Base-by-base conservation (phyloP, 768 basidiomycete genomes). In the Pleurotus tuber-regium region DNA sequence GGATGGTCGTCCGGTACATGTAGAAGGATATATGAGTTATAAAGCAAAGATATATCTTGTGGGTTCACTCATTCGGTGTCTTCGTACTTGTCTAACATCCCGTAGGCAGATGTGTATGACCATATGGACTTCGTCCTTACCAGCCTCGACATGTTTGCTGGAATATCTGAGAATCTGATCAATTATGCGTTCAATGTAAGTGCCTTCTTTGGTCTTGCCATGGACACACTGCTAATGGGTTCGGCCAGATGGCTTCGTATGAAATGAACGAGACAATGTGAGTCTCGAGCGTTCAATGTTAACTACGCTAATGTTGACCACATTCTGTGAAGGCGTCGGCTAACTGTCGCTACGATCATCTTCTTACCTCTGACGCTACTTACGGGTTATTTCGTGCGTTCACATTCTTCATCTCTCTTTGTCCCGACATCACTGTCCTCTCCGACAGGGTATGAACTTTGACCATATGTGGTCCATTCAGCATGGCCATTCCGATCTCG, bases 361-460 rank as follows among this genome's bases (percentile, higher is more conserved):
- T 87, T 82, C 69, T 65, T 89, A 7, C 87, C 87, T 1, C 64
- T 87, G 46, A 86, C 86, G 5, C 70, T 87, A 35, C 70, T 87
- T 35, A 86, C 87, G 5, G 86, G 86, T 50, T 89, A 88, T 69
- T 88, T 87, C 58, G 86, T 84, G 58, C 53, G 82, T 74, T 1
- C 33, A n/a, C 31, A 16, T 10, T 19, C 14, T 35, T 31, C 14
- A 4, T 35, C 26, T 16, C 23, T 11, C 33, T 33, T 14, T 9
- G 16, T 18, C 12, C 18, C 35, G 10, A 7, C 16, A 49, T 9
- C 18, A 18, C 23, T 19, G 3, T 49, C 7, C 43, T n/a, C n/a
- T n/a, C n/a, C n/a, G n/a, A 9, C 50, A 86, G 83, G 82, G 83
- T 41, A 86, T 86, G 84, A 86, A 87, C 68, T 85, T 86, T 56